Conservation (phyloP, 202 grass and related monocot species). For the Carex sylvatica region DNA sequence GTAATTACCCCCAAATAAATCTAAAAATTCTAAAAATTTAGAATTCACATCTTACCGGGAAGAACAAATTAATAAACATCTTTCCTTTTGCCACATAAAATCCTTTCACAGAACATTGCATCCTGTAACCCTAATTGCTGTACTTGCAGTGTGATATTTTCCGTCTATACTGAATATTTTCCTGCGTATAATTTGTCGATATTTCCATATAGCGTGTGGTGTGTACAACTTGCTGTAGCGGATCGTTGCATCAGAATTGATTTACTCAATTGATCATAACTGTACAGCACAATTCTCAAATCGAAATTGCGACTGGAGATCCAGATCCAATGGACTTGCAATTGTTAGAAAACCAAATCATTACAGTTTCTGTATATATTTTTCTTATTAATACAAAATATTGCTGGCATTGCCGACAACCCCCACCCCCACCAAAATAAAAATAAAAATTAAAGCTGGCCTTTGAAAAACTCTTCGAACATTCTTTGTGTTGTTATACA, state of each 20-base stretch:
- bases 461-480: too few relatives aligned
- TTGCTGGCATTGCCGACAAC: too few relatives aligned
- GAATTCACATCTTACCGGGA: not conserved
- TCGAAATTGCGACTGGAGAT: not conserved
- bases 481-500: too few relatives aligned
- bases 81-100: not conserved
- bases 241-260: not conserved
- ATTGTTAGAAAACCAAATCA: too few relatives aligned
- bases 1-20: too few relatives aligned
- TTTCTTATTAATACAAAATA: too few relatives aligned
- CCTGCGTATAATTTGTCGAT: not conserved
- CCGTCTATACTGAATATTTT: not conserved
- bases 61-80: not conserved
- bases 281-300: not conserved
- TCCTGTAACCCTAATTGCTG: constrained; percentile 8
- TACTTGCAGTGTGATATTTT: not conserved
- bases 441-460: too few relatives aligned
- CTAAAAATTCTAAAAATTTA: not conserved
- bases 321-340: too few relatives aligned
- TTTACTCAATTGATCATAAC: not conserved
- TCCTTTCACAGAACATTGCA: not conserved
- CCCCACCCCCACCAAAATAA: too few relatives aligned
- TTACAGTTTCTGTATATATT: too few relatives aligned
- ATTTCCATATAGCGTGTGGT: not conserved
- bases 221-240: not conserved